Base-by-base conservation (phyloP, 176 grass and related monocot species). In the Oryza meridionalis region DNA sequence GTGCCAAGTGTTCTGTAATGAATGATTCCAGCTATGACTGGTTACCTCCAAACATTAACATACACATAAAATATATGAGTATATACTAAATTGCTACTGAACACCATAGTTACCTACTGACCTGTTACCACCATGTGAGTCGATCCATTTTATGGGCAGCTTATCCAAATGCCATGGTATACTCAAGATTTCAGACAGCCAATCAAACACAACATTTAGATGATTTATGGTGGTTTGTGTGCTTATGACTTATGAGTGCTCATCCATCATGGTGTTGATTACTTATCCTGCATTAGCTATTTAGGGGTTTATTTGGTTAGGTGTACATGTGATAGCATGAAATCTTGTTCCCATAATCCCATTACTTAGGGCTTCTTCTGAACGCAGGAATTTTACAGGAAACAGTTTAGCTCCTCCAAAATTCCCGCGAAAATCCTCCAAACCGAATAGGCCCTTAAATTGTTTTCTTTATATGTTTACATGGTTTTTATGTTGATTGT, bases 201-300 rank as follows among this genome's bases (percentile, higher is more conserved):
- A 19, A 12, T 27, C 14, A 27, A 72, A 50, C 7, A 31, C 2
- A 27, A 78, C 66, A 9, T 85, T 35, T 50, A 49, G 46, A 24
- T 24, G 9, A 62, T 62, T 62, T 31, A 38, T 50, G 70, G 26
- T 77, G 35, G 47, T 64, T 22, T 61, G n/a, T 86, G 40, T 66
- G n/a, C 55, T 6, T 49, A 31, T 33, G 50, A 65, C 43, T 6
- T 49, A 31, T 33, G 50, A 65, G 58, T 80, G 76, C 43, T 73
- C 26, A 79, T 19, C 42, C 14, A 49, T 79, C 42, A 67, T 14
- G 42, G 72, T 66, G 16, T 45, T 31, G 44, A 26, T 49, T 51
- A 29, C 42, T 43, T 86, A 40, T 51, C 21, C 22, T 65, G 24
- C 72, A 24, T 73, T 13, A 40, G 10, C 21, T 66, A 10, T 65